Base-by-base conservation (phyloP, 176 grass and related monocot species). In the Aegilops sharonensis region DNA sequence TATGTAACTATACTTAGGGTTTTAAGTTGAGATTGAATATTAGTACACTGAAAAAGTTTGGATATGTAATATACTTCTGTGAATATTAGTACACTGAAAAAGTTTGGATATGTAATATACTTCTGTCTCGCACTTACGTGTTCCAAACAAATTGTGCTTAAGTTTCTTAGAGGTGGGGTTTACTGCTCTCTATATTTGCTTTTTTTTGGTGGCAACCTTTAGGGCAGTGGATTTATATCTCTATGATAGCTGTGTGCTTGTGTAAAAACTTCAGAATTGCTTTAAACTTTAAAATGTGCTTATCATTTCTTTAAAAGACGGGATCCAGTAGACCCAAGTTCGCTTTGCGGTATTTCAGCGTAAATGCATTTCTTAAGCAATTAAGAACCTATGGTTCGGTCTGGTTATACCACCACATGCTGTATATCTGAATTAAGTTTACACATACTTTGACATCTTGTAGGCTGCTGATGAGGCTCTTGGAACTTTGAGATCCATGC, bases 391-490 rank as follows among this genome's bases (percentile, higher is more conserved):
- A 10, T 88, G 29, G 73, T 86, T 65, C 47, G 14, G 12, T 81
- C 4, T 54, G 69, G 37, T 37, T 50, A 30, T 2, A 36, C 78
- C 48, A 36, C 67, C 14, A 75, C 34, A 48, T 85, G 9, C 54
- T 23, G 57, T 68, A 39, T 43, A 39, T 48, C 43, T 73, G 65
- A 82, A 10, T 84, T 86, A 34, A 71, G n/a, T 40, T 68, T 85
- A 80, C 57, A 52, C 34, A 62, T 77, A 59, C 20, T 45, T 76
- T n/a, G 43, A 35, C 34, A 60, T 70, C 86, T 72, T 87, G 77
- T 73, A 99, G 97, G 97, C 93, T 64, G 97, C 97, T 90, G 94
- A 92, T 81, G 94, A 96, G 73, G 97, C 97, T 50, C 94, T 94
- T 87, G 89, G 79, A 93, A 89, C 89, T 82, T 87, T 99, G 91